Base-by-base conservation (phyloP, 2,329 filamentous ascomycete species). In the Claviceps monticola region DNA sequence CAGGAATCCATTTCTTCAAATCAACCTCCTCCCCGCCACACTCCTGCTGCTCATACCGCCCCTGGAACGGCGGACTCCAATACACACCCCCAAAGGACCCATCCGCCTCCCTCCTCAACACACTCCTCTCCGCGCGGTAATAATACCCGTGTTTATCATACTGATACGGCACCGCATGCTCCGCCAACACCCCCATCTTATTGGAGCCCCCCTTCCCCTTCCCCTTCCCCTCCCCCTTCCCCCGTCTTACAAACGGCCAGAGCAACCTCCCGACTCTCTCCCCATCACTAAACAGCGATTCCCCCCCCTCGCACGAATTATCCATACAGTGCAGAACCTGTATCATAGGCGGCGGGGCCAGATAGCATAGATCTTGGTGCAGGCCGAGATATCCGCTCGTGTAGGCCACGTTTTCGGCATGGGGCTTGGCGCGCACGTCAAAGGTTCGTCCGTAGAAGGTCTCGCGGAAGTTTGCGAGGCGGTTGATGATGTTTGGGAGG, bases 301-400 rank as follows among this genome's bases (percentile, higher is more conserved):
- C 84, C 46, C 91, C 93, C 17, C 91, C 91, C 0, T 76, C 70
- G 58, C 82, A 84, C 1, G 82, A 84, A 60, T 94, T 95, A 56
- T 85, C 78, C 43, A 97, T 74, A 62, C 89, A 96, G 68, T 97
- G 93, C 4, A 97, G 79, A 23, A 97, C 72, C 67, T 98, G 91
- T 49, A 93, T 79, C 36, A 83, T 81, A 0, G 91, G 91, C 2
- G 87, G 82, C 49, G 87, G 79, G 14, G 77, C 71, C 68, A 93
- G 84, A 69, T 97, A 97, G 51, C 96, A 75, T 42, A 97, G 76
- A 64, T 97, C 93, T 79, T 95, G 93, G 69, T 98, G 93, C 47
- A 96, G 82, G 16, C 86, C 87, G 1, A 97, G 80, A 61, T 83
- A 83, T 48, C 83, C 76, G 61, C 78, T 83, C 1, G 91, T 96